Conservation (phyloP, 768 basidiomycete species). For the Sistotremastrum niveocremeum region DNA sequence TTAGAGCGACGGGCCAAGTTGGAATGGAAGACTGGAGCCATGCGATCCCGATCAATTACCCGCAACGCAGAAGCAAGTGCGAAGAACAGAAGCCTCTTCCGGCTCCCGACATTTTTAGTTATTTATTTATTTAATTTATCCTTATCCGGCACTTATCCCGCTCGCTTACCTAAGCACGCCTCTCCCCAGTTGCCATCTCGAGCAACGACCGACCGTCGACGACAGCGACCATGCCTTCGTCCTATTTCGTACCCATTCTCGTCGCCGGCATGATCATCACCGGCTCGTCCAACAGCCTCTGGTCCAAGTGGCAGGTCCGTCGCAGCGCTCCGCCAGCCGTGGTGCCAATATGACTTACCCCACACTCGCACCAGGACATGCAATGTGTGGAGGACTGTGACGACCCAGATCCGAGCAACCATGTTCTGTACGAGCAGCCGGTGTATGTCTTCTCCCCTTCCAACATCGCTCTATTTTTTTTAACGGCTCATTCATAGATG, state of each 20-base stretch:
- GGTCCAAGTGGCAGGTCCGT: constrained; percentile 71
- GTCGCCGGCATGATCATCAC: constrained; percentile 90
- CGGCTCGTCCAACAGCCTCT: constrained; percentile 68
- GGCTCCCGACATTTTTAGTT: too few species aligned
- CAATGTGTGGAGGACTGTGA: constrained; percentile 94
- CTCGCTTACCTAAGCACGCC: too few species aligned
- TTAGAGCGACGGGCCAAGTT: too few species aligned
- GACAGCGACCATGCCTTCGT: constrained; percentile 40
- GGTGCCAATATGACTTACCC: background rate
- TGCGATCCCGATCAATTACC: too few species aligned
- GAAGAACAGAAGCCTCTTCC: too few species aligned
- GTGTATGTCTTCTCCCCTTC: constrained; percentile 43
- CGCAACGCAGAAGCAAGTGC: too few species aligned
- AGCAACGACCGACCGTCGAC: background rate
- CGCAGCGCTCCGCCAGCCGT: background rate
- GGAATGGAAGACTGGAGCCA: too few species aligned
- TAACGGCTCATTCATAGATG: background rate
- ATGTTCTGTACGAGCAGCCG: constrained; percentile 83
- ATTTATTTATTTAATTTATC: too few species aligned
- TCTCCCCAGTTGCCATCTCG: too few species aligned
- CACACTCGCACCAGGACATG: constrained; percentile 53
- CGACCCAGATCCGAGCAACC: constrained; percentile 42
- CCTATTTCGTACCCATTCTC: constrained; percentile 61
- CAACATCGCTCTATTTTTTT: background rate
- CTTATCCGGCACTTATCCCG: too few species aligned